Percentiles rank a stretch among this genome's conserved stretches.
phyloP scores from a whole-genome alignment of 176 grass and related monocot genomes.

The Alloteropsis semialata region DNA sequence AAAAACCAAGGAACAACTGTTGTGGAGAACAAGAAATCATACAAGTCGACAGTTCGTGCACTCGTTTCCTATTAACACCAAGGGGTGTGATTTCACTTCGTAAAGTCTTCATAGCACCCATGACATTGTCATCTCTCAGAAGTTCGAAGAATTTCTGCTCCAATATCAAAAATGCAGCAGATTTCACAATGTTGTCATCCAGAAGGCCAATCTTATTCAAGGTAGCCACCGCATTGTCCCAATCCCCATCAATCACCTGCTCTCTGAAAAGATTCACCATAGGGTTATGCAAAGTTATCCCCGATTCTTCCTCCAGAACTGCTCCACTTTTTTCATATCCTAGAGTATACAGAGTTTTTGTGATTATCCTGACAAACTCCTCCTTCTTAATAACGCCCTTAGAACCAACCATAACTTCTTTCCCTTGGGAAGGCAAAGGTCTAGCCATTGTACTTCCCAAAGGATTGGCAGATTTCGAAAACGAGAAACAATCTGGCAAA shows the following conservation, averaged over 20 bases:
- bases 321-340: conserved; percentile 85
- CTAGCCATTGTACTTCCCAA: conserved; percentile 87
- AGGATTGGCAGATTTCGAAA: conserved; percentile 57
- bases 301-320: conserved; percentile 90
- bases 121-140: conserved; percentile 59
- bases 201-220: conserved; percentile 73
- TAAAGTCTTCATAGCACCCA: conserved; percentile 70
- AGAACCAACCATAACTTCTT: conserved; percentile 73
- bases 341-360: conserved; percentile 80
- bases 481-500: conserved; percentile 48
- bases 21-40: conserved; percentile 57
- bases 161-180: conserved; percentile 71
- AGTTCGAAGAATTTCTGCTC: conserved; percentile 92
- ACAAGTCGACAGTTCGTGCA: conserved; percentile 68
- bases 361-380: conserved; percentile 94
- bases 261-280: conserved; percentile 67
- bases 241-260: conserved; percentile 74
- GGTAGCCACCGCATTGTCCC: conserved; percentile 66
- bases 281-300: conserved; percentile 74
- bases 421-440: conserved; percentile 76
- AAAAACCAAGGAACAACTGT: conserved; percentile 48
- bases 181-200: conserved; percentile 64
- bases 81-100: conserved; percentile 78
- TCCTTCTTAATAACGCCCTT: conserved; percentile 84
- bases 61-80: conserved; percentile 62